These are phyloP conservation scores for Cladophialophora psammophila DNA, from an alignment of 2,329 filamentous ascomycete genomes.

Conservation along the genomic window DNA sequence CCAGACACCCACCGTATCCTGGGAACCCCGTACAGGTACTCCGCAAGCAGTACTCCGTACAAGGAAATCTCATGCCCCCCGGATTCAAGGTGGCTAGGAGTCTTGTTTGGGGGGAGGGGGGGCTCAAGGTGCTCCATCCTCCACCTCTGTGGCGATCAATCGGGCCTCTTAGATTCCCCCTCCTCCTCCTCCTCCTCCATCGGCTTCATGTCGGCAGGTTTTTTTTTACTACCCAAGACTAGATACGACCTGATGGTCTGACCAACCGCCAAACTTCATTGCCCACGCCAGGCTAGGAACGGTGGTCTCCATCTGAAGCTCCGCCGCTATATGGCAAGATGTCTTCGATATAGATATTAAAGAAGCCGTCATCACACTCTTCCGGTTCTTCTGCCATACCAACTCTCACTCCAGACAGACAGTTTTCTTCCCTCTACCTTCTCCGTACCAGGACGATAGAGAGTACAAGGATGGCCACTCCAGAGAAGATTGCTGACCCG, in stretches of 20 bases:
- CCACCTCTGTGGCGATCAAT: conserved; percentile 12
- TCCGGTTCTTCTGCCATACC: neutral
- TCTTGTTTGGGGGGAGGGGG: neutral
- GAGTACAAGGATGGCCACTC: conserved; percentile 30
- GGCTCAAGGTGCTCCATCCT: conserved; percentile 10
- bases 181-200: conserved; percentile 26
- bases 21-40: conserved; percentile 18
- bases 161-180: conserved; percentile 15
- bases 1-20: conserved; percentile 6
- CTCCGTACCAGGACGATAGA: neutral
- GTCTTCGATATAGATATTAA: conserved; percentile 13
- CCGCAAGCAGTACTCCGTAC: conserved; percentile 12
- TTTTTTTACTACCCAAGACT: conserved; percentile 10
- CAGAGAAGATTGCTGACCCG: conserved; percentile 28
- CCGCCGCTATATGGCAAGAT: conserved; percentile 12
- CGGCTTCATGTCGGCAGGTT: conserved; percentile 30
- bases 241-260: conserved; percentile 18
- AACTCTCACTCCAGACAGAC: conserved; percentile 12
- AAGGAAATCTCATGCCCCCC: conserved; percentile 17
- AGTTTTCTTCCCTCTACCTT: conserved; percentile 17
- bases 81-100: conserved; percentile 28
- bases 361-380: conserved; percentile 11
- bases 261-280: conserved; percentile 11
- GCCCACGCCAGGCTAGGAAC: conserved; percentile 24
- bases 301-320: conserved; percentile 12